phyloP scores from a whole-genome alignment of 345 rosid genomes.

The Euphorbia peplus region DNA sequence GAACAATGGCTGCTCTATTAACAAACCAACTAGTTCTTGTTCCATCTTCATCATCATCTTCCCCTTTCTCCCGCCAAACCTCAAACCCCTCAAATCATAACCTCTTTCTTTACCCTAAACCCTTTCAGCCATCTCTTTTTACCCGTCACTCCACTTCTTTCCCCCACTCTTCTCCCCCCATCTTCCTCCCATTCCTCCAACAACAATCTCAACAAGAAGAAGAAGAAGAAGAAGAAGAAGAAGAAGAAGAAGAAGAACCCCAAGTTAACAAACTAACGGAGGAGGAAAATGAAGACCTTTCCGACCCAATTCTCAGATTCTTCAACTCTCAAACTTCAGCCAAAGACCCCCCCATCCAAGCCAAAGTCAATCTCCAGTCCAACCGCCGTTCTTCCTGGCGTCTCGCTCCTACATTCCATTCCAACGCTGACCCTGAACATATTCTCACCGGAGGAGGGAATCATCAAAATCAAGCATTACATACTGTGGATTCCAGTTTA shows the following conservation, averaged over 20 bases:
- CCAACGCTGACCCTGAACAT: constrained; percentile 23
- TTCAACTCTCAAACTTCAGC: constrained; percentile 51
- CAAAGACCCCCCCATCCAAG: constrained; percentile 47
- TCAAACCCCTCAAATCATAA: constrained; percentile 9
- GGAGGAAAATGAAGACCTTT: constrained; percentile 27
- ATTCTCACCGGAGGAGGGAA: constrained; percentile 16
- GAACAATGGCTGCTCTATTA: constrained; percentile 12
- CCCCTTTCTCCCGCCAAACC: constrained; percentile 1
- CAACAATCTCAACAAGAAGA: too few species aligned
- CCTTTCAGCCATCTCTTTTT: constrained; percentile 13
- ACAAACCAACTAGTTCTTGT: constrained; percentile 11
- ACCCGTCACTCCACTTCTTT: constrained; percentile 34
- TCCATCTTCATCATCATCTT: not conserved
- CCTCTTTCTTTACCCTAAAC: constrained; percentile 20
- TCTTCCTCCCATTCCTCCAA: constrained; percentile 56
- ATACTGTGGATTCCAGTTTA: constrained; percentile 16
- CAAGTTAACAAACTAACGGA: not conserved
- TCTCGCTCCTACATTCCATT: constrained; percentile 39
- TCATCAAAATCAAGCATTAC: constrained; percentile 21
- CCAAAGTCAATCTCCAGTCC: constrained; percentile 49
- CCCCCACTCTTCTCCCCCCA: constrained; percentile 39
- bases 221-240: constrained; percentile 7
- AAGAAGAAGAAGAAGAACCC: constrained; percentile 5
- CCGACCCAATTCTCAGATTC: constrained; percentile 64
- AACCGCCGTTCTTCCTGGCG: constrained; percentile 77